These are phyloP conservation scores for Xenoacremonium recifei DNA, from an alignment of 2,329 filamentous ascomycete genomes.

Conservation along the genomic window DNA sequence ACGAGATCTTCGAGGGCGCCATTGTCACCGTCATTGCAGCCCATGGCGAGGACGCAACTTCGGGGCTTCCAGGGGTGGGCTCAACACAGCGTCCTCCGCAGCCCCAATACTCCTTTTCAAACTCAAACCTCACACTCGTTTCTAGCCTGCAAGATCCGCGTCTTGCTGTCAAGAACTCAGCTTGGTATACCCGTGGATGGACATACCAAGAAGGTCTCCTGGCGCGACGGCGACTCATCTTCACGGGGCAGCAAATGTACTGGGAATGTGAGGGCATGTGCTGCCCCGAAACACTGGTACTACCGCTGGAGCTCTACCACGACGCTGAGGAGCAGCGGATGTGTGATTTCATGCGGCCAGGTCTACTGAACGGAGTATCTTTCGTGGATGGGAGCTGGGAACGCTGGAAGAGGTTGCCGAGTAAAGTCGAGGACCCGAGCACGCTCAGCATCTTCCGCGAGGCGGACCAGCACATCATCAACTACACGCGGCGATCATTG, in stretches of 20 bases:
- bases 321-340: slow-evolving; percentile 32
- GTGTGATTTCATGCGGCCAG: slow-evolving; percentile 34
- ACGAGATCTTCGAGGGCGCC: slow-evolving; percentile 34
- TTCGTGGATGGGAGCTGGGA: slow-evolving; percentile 36
- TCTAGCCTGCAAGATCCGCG: slow-evolving; percentile 31
- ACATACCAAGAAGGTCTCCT: slow-evolving; percentile 39
- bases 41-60: slow-evolving; percentile 30
- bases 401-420: slow-evolving; percentile 31
- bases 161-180: slow-evolving; percentile 28
- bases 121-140: slow-evolving; percentile 31
- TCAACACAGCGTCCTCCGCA: slow-evolving; percentile 25
- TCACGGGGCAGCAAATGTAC: slow-evolving; percentile 39
- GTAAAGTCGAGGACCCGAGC: slow-evolving; percentile 28
- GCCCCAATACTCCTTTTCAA: slow-evolving; percentile 32
- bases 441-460: slow-evolving; percentile 36
- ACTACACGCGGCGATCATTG: slow-evolving; percentile 29
- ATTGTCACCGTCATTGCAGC: slow-evolving; percentile 39
- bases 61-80: slow-evolving; percentile 35
- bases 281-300: slow-evolving; percentile 32
- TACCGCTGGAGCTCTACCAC: slow-evolving; percentile 32
- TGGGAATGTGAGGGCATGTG: slow-evolving; percentile 39
- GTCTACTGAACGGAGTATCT: slow-evolving; percentile 33
- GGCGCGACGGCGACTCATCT: slow-evolving; percentile 35
- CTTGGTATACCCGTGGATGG: slow-evolving; percentile 37
- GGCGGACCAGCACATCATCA: slow-evolving; percentile 31